These are phyloP conservation scores for Leccinellum albellum DNA, from an alignment of 768 basidiomycete genomes.

Conservation along the genomic window DNA sequence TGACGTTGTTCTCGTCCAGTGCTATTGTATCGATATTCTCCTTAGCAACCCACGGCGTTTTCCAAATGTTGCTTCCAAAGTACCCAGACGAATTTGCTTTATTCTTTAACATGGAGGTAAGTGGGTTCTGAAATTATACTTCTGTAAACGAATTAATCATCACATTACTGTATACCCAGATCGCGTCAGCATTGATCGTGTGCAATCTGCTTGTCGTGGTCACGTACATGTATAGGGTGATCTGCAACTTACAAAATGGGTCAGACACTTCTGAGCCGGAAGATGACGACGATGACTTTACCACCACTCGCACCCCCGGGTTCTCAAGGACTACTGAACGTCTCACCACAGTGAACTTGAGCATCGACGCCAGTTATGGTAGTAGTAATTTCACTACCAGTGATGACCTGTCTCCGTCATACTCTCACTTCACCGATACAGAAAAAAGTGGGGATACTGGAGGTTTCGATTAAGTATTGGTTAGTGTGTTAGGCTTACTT, in stretches of 20 bases:
- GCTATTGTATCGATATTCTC: conserved; percentile 6
- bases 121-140: neutral
- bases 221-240: conserved; percentile 11
- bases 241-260: neutral
- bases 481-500: neutral
- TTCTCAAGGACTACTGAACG: neutral
- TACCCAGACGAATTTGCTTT: neutral
- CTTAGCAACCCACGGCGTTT: neutral
- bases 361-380: neutral
- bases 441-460: neutral
- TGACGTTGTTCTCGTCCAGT: conserved; percentile 12
- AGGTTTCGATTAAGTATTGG: neutral
- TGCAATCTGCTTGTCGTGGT: conserved; percentile 16
- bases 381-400: neutral
- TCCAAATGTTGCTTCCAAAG: neutral
- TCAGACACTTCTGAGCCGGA: neutral
- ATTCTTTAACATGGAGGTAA: neutral
- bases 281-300: conserved; percentile 14
- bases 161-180: neutral
- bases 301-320: neutral
- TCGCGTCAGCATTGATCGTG: neutral
- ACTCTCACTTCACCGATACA: neutral
- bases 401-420: neutral
- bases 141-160: neutral
- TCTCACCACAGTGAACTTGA: conserved; percentile 11